Evolutionary conservation across 495 filamentous ascomycete species (phyloP).

Genomic region (Glutinoglossum americanum): DNA sequence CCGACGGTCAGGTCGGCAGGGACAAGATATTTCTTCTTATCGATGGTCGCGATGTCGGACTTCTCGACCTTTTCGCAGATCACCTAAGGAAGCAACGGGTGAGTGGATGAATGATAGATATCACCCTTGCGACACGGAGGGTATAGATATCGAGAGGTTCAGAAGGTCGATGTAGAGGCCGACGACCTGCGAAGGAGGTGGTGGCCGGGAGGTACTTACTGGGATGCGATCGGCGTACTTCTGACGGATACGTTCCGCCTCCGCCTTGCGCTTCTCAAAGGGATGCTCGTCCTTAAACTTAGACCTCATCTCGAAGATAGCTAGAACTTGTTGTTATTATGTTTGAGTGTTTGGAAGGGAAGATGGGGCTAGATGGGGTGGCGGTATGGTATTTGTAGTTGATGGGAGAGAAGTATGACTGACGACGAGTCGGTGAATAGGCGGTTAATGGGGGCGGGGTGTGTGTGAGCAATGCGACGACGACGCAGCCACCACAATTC

Average conservation of each 20-base stretch:
- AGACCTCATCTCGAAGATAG: constrained; percentile 43
- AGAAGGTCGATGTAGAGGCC: not conserved
- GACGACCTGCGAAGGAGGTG: not conserved
- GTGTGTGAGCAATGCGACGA: not conserved
- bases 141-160: not conserved
- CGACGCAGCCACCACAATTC: too few relatives aligned
- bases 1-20: constrained; percentile 95
- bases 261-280: constrained; percentile 98
- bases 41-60: constrained; percentile 96
- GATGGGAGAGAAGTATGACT: not conserved
- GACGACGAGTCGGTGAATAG: not conserved
- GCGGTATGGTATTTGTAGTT: not conserved
- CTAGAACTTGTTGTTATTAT: not conserved
- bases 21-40: constrained; percentile 99
- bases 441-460: not conserved
- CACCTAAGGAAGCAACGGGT: constrained; percentile 33
- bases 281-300: constrained; percentile 99
- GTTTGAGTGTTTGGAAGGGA: not conserved
- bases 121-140: not conserved
- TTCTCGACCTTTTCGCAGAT: constrained; percentile 99
- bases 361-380: not conserved
- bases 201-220: constrained; percentile 25
- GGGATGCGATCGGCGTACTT: constrained; percentile 98
- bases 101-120: not conserved
- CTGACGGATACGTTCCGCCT: constrained; percentile 95